Conservation (phyloP, 345 rosid genomes). For the Moricandia arvensis region DNA sequence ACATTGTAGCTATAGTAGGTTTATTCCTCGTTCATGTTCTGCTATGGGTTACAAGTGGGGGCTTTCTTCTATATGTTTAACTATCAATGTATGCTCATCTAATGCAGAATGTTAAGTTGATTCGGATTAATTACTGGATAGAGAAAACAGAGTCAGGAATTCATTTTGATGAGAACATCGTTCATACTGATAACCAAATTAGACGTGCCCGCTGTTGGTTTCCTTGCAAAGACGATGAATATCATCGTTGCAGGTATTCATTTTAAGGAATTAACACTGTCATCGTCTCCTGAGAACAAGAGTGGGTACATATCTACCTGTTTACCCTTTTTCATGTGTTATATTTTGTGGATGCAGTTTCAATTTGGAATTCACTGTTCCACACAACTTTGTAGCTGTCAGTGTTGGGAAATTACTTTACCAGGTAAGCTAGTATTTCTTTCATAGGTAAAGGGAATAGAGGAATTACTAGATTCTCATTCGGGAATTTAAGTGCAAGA, state of each 20-base stretch:
- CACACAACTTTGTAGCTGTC: conserved; percentile 85
- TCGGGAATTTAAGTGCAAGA: not conserved
- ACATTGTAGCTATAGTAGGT: conserved; percentile 2
- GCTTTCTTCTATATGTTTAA: not conserved
- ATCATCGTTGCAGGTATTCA: conserved; percentile 79
- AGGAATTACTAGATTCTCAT: not conserved
- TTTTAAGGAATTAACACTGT: not conserved
- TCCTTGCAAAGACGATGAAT: conserved; percentile 81
- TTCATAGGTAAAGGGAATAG: conserved; percentile 17
- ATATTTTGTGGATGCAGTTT: conserved; percentile 51
- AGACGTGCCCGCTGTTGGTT: conserved; percentile 98
- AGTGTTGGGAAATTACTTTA: conserved; percentile 79
- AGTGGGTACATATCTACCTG: not conserved
- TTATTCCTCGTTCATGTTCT: not conserved
- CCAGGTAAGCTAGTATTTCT: conserved; percentile 60
- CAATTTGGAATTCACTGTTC: conserved; percentile 94
- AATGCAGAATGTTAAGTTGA: conserved; percentile 93
- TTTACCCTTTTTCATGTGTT: not conserved
- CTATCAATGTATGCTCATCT: conserved; percentile 16
- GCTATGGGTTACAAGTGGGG: not conserved
- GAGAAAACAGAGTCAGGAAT: conserved; percentile 90
- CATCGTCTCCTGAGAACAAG: conserved; percentile 11
- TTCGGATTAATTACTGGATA: conserved; percentile 83
- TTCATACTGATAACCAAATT: conserved; percentile 86
- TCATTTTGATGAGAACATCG: conserved; percentile 69